Conservation (phyloP, 306 rosid species). For the Fragaria iinumae region DNA sequence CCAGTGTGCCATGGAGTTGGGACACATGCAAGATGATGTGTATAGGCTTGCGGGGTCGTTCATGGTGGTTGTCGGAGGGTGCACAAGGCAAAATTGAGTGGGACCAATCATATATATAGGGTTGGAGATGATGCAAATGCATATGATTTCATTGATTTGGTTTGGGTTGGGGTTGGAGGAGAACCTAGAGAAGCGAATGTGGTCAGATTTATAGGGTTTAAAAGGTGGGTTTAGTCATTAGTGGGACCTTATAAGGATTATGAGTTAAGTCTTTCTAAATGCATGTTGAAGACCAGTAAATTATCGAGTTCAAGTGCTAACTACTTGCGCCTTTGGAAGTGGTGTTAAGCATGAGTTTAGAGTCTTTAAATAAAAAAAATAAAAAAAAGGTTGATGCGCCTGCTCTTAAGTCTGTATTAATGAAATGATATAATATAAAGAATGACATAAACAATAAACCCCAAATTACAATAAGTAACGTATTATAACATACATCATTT, state of each 20-base stretch:
- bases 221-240: constrained; percentile 17
- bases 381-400: too few relatives aligned
- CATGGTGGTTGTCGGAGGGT: constrained; percentile 71
- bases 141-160: constrained; percentile 27
- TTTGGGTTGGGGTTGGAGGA: constrained; percentile 23
- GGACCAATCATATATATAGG: constrained; percentile 57
- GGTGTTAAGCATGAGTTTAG: background rate
- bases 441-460: too few relatives aligned
- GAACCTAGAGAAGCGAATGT: constrained; percentile 9
- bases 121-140: constrained; percentile 30
- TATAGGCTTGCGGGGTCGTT: constrained; percentile 46
- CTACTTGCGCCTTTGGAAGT: background rate
- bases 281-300: background rate
- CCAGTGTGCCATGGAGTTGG: constrained; percentile 53
- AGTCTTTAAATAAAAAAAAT: too few relatives aligned
- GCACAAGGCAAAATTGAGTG: constrained; percentile 46
- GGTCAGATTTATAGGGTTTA: constrained; percentile 17
- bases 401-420: too few relatives aligned
- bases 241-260: constrained; percentile 26
- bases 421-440: too few relatives aligned
- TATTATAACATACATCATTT: too few relatives aligned
- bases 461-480: too few relatives aligned
- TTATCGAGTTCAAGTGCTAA: background rate
- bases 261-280: constrained; percentile 10
- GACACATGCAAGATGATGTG: constrained; percentile 70